Evolutionary conservation across 1,284 basidiomycete species (phyloP).

Genomic region (Earliella scabrosa): DNA sequence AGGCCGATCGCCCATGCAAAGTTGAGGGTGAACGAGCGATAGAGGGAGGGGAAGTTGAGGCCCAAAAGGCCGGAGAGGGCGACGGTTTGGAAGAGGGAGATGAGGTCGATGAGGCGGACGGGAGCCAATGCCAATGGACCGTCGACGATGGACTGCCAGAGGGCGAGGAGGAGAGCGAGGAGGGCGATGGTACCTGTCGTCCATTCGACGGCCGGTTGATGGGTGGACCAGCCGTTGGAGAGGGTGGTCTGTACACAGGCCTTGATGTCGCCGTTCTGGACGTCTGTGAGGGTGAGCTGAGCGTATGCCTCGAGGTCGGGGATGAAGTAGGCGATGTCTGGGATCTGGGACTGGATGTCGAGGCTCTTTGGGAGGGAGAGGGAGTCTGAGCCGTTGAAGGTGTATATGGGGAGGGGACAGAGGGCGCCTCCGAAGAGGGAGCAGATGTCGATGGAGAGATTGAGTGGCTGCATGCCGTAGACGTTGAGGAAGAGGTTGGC

Average conservation of each 20-base stretch:
- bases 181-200: slow-evolving; percentile 74
- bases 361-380: slow-evolving; percentile 71
- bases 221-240: slow-evolving; percentile 87
- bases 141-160: slow-evolving; percentile 64
- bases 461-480: slow-evolving; percentile 81
- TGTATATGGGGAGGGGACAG: slow-evolving; percentile 87
- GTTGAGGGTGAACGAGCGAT: slow-evolving; percentile 81
- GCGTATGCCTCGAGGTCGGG: slow-evolving; percentile 93
- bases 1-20: slow-evolving; percentile 91
- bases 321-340: slow-evolving; percentile 83
- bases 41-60: slow-evolving; percentile 88
- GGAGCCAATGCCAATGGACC: slow-evolving; percentile 47
- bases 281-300: slow-evolving; percentile 77
- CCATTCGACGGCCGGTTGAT: slow-evolving; percentile 80
- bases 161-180: slow-evolving; percentile 67
- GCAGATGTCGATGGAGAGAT: slow-evolving; percentile 83
- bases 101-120: slow-evolving; percentile 77
- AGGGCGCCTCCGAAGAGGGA: slow-evolving; percentile 75
- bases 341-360: slow-evolving; percentile 61
- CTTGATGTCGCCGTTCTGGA: slow-evolving; percentile 69
- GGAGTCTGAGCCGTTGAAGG: slow-evolving; percentile 83
- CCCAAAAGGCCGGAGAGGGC: slow-evolving; percentile 73
- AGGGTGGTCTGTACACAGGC: slow-evolving; percentile 93
- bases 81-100: slow-evolving; percentile 83
- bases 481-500: slow-evolving; percentile 82